Conservation (phyloP, 148 eudicot species). For the Amaranthus hypochondriacus region DNA sequence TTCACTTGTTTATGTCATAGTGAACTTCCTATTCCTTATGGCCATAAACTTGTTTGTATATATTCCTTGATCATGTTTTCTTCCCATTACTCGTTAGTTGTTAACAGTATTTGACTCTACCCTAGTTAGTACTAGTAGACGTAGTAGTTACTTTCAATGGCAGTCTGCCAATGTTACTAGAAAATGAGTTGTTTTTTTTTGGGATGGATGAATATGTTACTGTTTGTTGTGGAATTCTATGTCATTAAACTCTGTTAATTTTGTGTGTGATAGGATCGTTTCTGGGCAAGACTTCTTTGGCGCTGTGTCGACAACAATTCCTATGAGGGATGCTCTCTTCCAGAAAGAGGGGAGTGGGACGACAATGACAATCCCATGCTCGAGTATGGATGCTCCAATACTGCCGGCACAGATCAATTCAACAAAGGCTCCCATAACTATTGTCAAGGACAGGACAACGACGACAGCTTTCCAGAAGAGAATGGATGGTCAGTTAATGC, state of each 20-base stretch:
- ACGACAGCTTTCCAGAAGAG: not conserved
- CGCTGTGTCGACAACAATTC: conserved; percentile 65
- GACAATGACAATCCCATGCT: conserved; percentile 17
- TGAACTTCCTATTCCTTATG: not conserved
- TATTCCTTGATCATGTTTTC: conserved; percentile 5
- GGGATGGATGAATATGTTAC: conserved; percentile 6
- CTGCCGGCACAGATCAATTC: conserved; percentile 12
- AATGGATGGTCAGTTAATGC: conserved; percentile 17
- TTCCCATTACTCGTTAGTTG: not conserved
- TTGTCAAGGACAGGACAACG: not conserved
- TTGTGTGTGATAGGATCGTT: conserved; percentile 53
- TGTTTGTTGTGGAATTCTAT: not conserved
- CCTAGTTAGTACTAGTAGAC: not conserved
- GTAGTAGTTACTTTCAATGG: not conserved
- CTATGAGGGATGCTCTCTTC: conserved; percentile 81
- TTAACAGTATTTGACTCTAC: not conserved
- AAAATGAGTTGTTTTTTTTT: not conserved
- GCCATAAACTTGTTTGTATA: not conserved
- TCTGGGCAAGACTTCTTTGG: conserved; percentile 79
- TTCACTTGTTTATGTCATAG: not conserved
- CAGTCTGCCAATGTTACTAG: not conserved
- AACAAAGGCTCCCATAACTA: conserved; percentile 6
- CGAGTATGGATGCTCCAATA: conserved; percentile 7
- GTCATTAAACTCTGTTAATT: not conserved
- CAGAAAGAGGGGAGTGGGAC: conserved; percentile 35